phyloP scores from a whole-genome alignment of 176 grass and related monocot genomes.

The Lolium rigidum region DNA sequence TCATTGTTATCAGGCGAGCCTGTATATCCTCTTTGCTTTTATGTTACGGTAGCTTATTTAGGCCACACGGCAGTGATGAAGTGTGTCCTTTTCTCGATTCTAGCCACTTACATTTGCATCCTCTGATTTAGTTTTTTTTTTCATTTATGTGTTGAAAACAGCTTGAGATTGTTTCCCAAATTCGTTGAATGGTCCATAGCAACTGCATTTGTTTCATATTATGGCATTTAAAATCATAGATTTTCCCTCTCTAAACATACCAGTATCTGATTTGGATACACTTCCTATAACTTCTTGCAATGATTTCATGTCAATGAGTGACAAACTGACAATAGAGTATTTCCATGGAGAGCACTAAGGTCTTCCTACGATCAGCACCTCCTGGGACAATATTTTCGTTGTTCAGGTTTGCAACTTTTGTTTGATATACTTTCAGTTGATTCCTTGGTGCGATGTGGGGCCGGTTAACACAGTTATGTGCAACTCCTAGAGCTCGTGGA shows the following conservation, averaged over 20 bases:
- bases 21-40: background rate
- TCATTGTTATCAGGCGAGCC: background rate
- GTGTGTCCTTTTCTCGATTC: background rate
- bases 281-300: constrained; percentile 22
- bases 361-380: background rate
- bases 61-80: background rate
- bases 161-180: background rate
- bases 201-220: constrained; percentile 18
- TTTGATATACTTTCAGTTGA: too few species aligned
- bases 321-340: background rate
- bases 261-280: background rate
- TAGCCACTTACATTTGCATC: background rate
- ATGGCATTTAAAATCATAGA: too few species aligned
- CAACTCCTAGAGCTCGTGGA: too few species aligned
- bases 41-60: background rate
- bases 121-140: background rate
- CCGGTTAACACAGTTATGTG: too few species aligned
- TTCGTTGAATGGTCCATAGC: background rate
- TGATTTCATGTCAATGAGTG: background rate
- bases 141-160: background rate
- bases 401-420: too few species aligned
- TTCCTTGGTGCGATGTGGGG: too few species aligned
- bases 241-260: constrained; percentile 6
- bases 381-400: background rate
- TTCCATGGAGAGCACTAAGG: background rate